Percentiles rank a stretch among this genome's conserved stretches.
These are phyloP conservation scores for Fragilariopsis cylindrus DNA, from an alignment of 108 stramenopile species.

Conservation along the genomic window DNA sequence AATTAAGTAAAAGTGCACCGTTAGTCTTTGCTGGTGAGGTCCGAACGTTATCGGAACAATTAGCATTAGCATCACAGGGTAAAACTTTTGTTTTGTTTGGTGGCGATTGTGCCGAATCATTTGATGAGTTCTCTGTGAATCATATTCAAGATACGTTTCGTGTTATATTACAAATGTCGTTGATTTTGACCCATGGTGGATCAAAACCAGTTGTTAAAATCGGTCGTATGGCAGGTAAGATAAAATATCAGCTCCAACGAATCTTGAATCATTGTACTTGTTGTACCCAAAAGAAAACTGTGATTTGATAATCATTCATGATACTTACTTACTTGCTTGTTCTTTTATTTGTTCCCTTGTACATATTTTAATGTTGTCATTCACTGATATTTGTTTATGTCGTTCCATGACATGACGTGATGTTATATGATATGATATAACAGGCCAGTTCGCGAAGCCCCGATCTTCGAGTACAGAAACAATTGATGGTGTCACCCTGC, in stretches of 20 bases:
- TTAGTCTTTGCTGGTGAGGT: slow-evolving; percentile 93
- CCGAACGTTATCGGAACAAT: slow-evolving; percentile 85
- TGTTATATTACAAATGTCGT: slow-evolving; percentile 92
- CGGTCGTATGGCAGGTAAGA: slow-evolving; percentile 87
- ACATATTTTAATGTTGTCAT: no score
- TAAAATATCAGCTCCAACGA: no score
- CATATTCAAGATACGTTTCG: slow-evolving; percentile 95
- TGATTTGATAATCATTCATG: no score
- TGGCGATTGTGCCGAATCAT: slow-evolving; percentile 98
- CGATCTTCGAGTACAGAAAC: slow-evolving; percentile 90
- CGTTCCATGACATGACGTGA: neutral
- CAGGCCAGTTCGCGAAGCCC: slow-evolving; percentile 98
- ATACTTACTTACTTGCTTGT: no score
- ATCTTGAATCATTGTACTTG: no score
- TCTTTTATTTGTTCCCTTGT: no score
- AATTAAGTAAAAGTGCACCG: slow-evolving; percentile 63
- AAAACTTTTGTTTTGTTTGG: slow-evolving; percentile 98
- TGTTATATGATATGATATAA: slow-evolving; percentile 46
- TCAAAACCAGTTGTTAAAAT: slow-evolving; percentile 95
- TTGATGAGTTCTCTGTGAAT: slow-evolving; percentile 93
- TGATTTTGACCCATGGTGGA: slow-evolving; percentile 94
- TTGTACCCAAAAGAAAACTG: no score
- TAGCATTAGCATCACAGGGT: slow-evolving; percentile 90
- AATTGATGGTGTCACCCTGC: slow-evolving; percentile 81
- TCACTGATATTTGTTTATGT: neutral